phyloP scores from a whole-genome alignment of 352 stramenopile species.

The Phytophthora hybrid region DNA sequence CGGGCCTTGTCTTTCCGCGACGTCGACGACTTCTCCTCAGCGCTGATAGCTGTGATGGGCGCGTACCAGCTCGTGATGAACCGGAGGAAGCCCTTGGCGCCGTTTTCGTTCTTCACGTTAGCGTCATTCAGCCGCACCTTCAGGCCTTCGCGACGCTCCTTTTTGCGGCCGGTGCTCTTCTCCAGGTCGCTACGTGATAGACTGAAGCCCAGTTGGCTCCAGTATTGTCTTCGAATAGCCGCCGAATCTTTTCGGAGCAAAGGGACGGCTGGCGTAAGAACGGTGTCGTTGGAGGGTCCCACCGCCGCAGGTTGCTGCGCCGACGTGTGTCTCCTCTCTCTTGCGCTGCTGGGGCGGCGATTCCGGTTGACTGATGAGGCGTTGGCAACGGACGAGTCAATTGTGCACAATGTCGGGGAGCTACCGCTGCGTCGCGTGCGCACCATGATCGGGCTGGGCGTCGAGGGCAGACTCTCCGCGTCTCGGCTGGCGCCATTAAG shows the following conservation, averaged over 20 bases:
- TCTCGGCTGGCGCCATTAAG: conserved; percentile 59
- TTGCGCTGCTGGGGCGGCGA: conserved; percentile 21
- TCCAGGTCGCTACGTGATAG: conserved; percentile 83
- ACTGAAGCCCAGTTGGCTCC: conserved; percentile 86
- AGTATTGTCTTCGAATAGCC: conserved; percentile 88
- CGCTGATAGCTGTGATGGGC: conserved; percentile 39
- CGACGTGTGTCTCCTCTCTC: conserved; percentile 29
- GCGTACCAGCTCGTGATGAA: conserved; percentile 87
- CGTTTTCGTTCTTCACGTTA: conserved; percentile 37
- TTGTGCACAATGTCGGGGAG: conserved; percentile 20
- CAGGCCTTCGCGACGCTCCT: conserved; percentile 70
- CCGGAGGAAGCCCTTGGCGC: conserved; percentile 78
- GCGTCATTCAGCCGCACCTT: conserved; percentile 84
- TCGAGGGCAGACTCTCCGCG: conserved; percentile 66
- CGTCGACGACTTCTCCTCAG: conserved; percentile 32
- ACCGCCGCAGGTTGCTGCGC: conserved; percentile 15
- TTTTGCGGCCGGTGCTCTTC: conserved; percentile 73
- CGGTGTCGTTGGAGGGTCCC: conserved; percentile 30
- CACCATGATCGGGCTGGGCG: conserved; percentile 46
- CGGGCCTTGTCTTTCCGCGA: conserved; percentile 25
- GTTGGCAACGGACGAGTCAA: conserved; percentile 11
- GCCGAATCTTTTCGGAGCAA: conserved; percentile 82
- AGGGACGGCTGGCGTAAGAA: conserved; percentile 34
- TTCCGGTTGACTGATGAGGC: conserved; percentile 14
- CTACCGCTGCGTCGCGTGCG: conserved; percentile 35